Percentiles rank a stretch among this genome's conserved stretches.
phyloP scores from a whole-genome alignment of 148 eudicot genomes.

The Dianthus caryophyllus region DNA sequence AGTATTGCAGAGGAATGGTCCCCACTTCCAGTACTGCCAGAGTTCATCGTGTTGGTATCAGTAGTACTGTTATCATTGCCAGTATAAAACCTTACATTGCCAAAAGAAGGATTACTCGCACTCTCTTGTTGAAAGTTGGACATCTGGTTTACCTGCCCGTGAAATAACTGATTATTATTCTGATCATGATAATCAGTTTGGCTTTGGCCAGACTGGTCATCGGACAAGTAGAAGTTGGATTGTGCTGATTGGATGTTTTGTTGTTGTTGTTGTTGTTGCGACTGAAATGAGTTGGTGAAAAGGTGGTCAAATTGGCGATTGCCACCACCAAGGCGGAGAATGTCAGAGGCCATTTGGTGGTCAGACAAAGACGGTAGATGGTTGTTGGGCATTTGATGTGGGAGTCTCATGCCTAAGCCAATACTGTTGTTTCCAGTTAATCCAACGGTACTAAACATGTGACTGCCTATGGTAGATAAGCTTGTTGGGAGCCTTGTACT shows the following conservation, averaged over 20 bases:
- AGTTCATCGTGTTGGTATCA: constrained; percentile 14
- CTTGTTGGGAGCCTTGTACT: constrained; percentile 47
- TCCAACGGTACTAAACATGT: constrained; percentile 25
- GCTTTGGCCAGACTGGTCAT: constrained; percentile 16
- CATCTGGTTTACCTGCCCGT: constrained; percentile 28
- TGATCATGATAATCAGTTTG: constrained; percentile 15
- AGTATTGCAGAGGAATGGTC: constrained; percentile 15
- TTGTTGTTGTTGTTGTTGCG: constrained; percentile 12
- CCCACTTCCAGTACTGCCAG: constrained; percentile 16
- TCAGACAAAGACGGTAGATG: constrained; percentile 24
- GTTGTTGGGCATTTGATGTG: constrained; percentile 17
- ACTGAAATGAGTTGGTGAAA: constrained; percentile 12
- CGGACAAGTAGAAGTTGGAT: constrained; percentile 22
- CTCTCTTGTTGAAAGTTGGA: constrained; percentile 12
- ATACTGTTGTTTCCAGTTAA: constrained; percentile 19
- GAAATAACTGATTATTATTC: constrained; percentile 24
- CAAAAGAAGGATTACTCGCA: background rate
- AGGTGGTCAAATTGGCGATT: constrained; percentile 25
- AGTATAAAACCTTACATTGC: constrained; percentile 22
- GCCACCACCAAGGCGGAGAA: constrained; percentile 30
- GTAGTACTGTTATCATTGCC: constrained; percentile 2
- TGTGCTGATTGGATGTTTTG: background rate
- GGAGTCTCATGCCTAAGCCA: constrained; percentile 29
- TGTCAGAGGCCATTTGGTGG: constrained; percentile 27
- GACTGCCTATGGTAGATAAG: constrained; percentile 24